phyloP scores from a whole-genome alignment of 75 land plant genomes.

The Cryptomeria japonica region DNA sequence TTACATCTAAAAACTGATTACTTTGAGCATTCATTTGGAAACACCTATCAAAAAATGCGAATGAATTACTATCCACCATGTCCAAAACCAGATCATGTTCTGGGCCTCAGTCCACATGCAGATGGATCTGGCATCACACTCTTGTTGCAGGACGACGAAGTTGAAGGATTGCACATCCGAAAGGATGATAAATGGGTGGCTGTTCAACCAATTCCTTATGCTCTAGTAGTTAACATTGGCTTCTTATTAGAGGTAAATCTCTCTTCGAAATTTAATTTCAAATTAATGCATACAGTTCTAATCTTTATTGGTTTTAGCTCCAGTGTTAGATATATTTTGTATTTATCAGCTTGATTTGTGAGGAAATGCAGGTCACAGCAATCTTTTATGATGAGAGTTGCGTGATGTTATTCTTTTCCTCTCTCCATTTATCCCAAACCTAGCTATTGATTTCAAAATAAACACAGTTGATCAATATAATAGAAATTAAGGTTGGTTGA shows the following conservation, averaged over 20 bases:
- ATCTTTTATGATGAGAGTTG: not conserved
- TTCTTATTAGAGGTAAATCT: slow-evolving; percentile 25
- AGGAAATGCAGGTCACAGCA: not conserved
- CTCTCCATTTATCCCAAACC: not conserved
- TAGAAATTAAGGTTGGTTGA: not conserved
- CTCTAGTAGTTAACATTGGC: slow-evolving; percentile 28
- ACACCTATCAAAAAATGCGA: not conserved
- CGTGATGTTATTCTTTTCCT: not conserved
- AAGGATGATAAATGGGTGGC: slow-evolving; percentile 25
- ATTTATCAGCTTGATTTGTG: too few species aligned
- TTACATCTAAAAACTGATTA: not conserved
- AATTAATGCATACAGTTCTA: too few species aligned
- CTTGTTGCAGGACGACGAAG: slow-evolving; percentile 23
- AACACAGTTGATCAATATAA: not conserved
- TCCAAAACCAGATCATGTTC: slow-evolving; percentile 5
- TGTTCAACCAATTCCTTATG: slow-evolving; percentile 28
- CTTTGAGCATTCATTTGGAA: not conserved
- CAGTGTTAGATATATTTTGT: too few species aligned
- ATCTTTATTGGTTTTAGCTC: too few species aligned
- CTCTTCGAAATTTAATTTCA: too few species aligned
- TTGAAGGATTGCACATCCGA: slow-evolving; percentile 18
- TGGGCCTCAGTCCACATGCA: slow-evolving; percentile 16
- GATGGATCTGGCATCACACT: slow-evolving; percentile 21
- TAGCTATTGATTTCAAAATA: not conserved
- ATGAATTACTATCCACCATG: slow-evolving; percentile 31